Evolutionary conservation across 257 asterid species (phyloP).

Genomic region (Leptodermis oblonga): DNA sequence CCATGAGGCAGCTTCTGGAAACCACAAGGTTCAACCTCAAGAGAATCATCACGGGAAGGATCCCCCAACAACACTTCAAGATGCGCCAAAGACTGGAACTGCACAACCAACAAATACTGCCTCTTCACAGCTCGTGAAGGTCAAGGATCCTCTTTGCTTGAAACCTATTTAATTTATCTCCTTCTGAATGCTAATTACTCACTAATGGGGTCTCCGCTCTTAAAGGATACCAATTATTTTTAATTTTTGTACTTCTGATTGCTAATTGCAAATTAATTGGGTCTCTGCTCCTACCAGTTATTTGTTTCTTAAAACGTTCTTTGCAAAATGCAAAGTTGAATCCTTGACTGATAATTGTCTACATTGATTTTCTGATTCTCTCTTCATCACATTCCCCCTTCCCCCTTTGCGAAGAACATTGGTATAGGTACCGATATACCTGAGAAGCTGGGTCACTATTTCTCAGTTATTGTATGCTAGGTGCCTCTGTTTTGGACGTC

Average conservation of each 20-base stretch:
- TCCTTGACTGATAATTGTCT: neutral
- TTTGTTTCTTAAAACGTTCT: neutral
- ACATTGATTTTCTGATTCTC: neutral
- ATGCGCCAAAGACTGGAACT: slow-evolving; percentile 12
- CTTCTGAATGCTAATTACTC: neutral
- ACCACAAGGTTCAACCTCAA: slow-evolving; percentile 19
- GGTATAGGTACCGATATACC: no score
- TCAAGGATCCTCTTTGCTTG: neutral
- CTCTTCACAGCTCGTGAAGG: slow-evolving; percentile 22
- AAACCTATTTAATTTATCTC: neutral
- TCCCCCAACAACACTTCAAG: slow-evolving; percentile 23
- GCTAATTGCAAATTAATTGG: no score
- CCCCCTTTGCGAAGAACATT: no score
- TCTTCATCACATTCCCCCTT: neutral
- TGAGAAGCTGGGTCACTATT: neutral
- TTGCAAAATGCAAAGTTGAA: neutral
- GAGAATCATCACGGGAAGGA: slow-evolving; percentile 22
- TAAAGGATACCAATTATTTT: no score
- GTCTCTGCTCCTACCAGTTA: no score
- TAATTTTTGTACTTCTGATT: no score
- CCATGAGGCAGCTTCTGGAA: slow-evolving; percentile 22
- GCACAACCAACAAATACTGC: slow-evolving; percentile 13
- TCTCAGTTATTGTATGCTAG: neutral
- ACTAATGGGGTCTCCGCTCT: neutral
- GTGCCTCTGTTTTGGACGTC: neutral